Percentiles rank a stretch among this genome's conserved stretches.
Conservation (phyloP, 768 basidiomycete genomes). For the Amanita rubescens region DNA sequence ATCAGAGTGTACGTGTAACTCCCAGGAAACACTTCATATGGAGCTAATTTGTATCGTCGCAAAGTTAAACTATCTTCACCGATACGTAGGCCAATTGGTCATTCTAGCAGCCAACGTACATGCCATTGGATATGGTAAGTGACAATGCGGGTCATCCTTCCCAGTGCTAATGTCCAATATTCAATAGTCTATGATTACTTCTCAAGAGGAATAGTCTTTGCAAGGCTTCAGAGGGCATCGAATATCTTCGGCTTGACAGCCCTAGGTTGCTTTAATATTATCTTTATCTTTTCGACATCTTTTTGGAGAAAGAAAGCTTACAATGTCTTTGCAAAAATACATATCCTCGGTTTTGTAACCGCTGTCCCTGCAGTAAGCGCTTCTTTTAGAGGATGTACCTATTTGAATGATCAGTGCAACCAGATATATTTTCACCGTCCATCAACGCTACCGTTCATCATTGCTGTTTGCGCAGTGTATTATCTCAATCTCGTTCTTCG, state of each 20-base stretch:
- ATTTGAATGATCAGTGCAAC: too few relatives aligned
- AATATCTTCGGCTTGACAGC: slow-evolving; percentile 46
- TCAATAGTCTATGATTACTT: slow-evolving; percentile 49
- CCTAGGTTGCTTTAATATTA: slow-evolving; percentile 42
- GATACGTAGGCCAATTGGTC: slow-evolving; percentile 54
- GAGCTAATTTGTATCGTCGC: too few relatives aligned
- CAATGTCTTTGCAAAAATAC: slow-evolving; percentile 58
- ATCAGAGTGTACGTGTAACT: slow-evolving; percentile 36
- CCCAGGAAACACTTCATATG: too few relatives aligned
- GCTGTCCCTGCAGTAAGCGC: slow-evolving; percentile 50
- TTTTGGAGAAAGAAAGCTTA: slow-evolving; percentile 52
- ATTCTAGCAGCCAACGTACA: slow-evolving; percentile 56
- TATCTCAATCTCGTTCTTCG: slow-evolving; percentile 53
- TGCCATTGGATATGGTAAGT: slow-evolving; percentile 48
- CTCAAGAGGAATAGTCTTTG: too few relatives aligned
- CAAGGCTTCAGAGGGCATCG: too few relatives aligned
- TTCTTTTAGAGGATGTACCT: slow-evolving; percentile 4
- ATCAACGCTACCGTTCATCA: slow-evolving; percentile 44
- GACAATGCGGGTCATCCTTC: too few relatives aligned
- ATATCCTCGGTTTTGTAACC: slow-evolving; percentile 47
- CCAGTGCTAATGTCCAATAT: too few relatives aligned
- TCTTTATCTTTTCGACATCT: slow-evolving; percentile 56
- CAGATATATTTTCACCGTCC: slow-evolving; percentile 45
- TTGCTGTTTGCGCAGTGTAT: slow-evolving; percentile 43
- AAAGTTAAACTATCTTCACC: slow-evolving; percentile 75